Evolutionary conservation across 75 land plant genomes (phyloP).

Genomic region (Larix kaempferi): DNA sequence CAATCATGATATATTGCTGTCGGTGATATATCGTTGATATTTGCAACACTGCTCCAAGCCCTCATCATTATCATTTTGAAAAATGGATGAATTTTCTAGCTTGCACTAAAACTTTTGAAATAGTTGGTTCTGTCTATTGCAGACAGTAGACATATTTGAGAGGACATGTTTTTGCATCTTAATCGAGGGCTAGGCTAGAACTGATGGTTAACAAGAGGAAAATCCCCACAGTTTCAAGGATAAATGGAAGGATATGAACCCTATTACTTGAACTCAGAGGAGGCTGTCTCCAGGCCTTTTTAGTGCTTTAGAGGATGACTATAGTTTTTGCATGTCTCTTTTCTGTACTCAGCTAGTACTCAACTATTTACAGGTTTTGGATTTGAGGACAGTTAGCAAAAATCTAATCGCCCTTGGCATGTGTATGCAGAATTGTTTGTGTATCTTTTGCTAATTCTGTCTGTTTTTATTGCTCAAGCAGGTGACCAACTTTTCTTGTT

Average conservation of each 20-base stretch:
- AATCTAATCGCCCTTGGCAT: neutral
- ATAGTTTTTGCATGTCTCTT: neutral
- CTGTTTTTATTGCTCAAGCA: constrained; percentile 14
- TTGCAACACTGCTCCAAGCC: too few species aligned
- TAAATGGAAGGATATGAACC: neutral
- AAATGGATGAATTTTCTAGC: too few species aligned
- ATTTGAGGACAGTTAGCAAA: neutral
- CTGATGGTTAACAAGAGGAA: too few species aligned
- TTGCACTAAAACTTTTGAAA: too few species aligned
- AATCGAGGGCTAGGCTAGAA: too few species aligned
- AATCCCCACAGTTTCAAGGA: too few species aligned
- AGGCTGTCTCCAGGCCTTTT: neutral
- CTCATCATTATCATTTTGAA: too few species aligned
- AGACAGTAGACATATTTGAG: too few species aligned
- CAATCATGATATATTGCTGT: too few species aligned
- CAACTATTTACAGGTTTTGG: neutral
- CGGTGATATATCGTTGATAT: too few species aligned
- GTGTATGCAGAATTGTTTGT: neutral
- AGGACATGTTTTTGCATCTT: too few species aligned
- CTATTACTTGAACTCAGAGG: neutral
- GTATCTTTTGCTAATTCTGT: neutral
- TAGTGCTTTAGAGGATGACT: neutral
- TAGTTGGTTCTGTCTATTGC: too few species aligned
- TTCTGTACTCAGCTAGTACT: neutral
- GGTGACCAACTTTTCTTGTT: constrained; percentile 84